These are phyloP conservation scores for Dendrobium chrysotoxum DNA, from an alignment of 106 monocot genomes.

Conservation along the genomic window DNA sequence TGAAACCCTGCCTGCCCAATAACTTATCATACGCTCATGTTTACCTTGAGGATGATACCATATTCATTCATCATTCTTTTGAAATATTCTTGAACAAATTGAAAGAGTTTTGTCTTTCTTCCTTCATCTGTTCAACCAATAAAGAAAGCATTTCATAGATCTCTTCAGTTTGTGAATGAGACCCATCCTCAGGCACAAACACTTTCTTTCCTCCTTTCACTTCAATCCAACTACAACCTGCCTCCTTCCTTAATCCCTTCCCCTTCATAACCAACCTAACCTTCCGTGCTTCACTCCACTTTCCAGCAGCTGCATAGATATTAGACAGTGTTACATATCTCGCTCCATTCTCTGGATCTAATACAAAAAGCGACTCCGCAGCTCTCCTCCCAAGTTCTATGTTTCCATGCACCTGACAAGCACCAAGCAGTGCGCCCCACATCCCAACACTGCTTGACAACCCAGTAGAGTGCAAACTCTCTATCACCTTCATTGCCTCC, in stretches of 20 bases:
- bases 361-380: slow-evolving; percentile 34
- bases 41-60: not conserved
- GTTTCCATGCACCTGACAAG: slow-evolving; percentile 54
- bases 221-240: slow-evolving; percentile 63
- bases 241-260: slow-evolving; percentile 55
- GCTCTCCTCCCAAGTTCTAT: slow-evolving; percentile 42
- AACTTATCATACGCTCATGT: not conserved
- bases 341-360: slow-evolving; percentile 55
- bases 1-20: not conserved
- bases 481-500: slow-evolving; percentile 50
- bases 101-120: not conserved
- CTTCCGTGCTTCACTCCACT: slow-evolving; percentile 49
- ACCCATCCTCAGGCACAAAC: slow-evolving; percentile 43
- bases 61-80: not conserved
- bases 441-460: slow-evolving; percentile 14
- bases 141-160: slow-evolving; percentile 34
- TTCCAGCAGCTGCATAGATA: slow-evolving; percentile 52
- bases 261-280: slow-evolving; percentile 46
- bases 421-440: slow-evolving; percentile 68
- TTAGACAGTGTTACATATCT: slow-evolving; percentile 64
- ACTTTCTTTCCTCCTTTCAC: slow-evolving; percentile 34
- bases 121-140: slow-evolving; percentile 36
- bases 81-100: not conserved
- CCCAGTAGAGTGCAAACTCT: slow-evolving; percentile 14
- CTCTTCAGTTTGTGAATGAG: slow-evolving; percentile 26